Base-by-base conservation (phyloP, 345 rosid genomes). In the Schrenkiella parvula region DNA sequence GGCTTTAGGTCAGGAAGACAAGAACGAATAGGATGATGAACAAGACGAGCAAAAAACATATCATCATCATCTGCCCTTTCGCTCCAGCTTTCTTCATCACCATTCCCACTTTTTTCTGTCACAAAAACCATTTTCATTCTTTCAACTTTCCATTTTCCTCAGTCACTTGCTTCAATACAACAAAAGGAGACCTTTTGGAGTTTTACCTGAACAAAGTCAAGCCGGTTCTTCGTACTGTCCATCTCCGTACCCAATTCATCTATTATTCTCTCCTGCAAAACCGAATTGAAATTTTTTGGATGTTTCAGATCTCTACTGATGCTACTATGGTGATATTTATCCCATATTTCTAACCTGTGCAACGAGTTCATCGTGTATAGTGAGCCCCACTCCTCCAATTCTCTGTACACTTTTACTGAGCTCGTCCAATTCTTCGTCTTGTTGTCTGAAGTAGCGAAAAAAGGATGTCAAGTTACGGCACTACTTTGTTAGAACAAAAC, bases 11-110 rank as follows among this genome's bases (percentile, higher is more conserved):
- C 57, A 90, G 50, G 86, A 90, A 92, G 64, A 95, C 99, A 35
- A 95, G 83, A 82, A 91, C 87, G 59, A 95, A 95, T 17, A 95
- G 80, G 64, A 91, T 84, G 67, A 95, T 86, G 84, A 95, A 95
- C 83, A 95, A 70, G 81, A 73, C 82, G 28, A 95, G 59, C 76
- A 95, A 79, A 80, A 88, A 88, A 67, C 88, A 54, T 66, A 89
- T 95, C 99, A 95, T 92, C 98, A 95, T 88, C 57, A 85, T 61
- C 75, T 95, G 99, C 8, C 97, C 98, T 84, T 90, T 95, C 6
- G 88, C 86, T 55, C 99, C 76, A 34, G 98, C 98, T 79, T 89
- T 95, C 89, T 89, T 95, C 99, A 95, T 95, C 58, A 95, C 96
- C 93, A 92, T 84, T 9, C 88, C 96, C 69, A 95, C 98, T 72